Evolutionary conservation across 2,329 filamentous ascomycete species (phyloP).

Genomic region (Fusarium liriodendri): DNA sequence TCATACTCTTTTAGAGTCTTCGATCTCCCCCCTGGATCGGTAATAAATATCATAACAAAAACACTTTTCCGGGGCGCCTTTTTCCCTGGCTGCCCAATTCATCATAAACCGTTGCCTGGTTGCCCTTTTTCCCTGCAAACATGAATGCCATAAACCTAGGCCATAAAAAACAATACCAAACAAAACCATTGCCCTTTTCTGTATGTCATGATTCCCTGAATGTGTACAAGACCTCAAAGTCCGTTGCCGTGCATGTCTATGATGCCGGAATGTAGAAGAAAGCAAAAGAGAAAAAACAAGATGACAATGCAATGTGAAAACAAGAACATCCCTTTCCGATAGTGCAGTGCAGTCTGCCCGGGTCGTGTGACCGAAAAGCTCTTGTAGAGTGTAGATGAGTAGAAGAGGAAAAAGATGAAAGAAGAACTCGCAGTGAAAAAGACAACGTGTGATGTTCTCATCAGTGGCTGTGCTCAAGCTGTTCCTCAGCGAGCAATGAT

Average conservation of each 20-base stretch:
- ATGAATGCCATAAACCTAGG: neutral
- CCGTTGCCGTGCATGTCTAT: neutral
- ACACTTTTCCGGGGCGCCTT: neutral
- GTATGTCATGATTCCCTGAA: neutral
- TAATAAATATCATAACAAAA: neutral
- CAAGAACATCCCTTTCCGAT: neutral
- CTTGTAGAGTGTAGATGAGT: neutral
- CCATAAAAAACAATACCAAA: neutral
- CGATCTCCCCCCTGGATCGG: neutral
- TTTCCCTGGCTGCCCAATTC: neutral
- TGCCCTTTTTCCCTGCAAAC: neutral
- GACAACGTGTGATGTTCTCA: neutral
- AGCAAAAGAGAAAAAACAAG: too few species aligned
- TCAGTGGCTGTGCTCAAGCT: neutral
- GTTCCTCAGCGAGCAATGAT: neutral
- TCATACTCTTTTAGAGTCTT: neutral
- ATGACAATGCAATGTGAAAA: neutral
- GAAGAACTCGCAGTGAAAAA: neutral
- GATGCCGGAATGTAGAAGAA: too few species aligned
- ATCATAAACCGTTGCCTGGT: neutral
- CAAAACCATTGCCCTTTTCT: neutral
- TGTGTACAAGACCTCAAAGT: neutral
- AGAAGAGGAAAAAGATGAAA: neutral
- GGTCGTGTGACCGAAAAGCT: neutral
- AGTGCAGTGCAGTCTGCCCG: neutral